phyloP scores from a whole-genome alignment of 2,329 filamentous ascomycete species.

The Fusarium palustre region DNA sequence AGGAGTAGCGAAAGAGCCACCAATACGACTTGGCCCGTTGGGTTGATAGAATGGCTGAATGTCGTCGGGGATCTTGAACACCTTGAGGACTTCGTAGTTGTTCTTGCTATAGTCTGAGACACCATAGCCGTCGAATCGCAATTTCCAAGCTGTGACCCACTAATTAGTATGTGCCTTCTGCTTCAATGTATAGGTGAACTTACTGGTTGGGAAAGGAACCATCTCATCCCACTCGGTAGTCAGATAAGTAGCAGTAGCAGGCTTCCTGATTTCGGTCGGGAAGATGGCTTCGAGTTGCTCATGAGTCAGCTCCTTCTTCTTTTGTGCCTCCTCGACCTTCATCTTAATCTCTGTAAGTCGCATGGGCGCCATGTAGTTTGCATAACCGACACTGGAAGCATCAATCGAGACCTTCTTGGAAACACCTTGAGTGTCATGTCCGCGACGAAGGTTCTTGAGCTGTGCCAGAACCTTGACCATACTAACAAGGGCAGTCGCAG shows the following conservation, averaged over 20 bases:
- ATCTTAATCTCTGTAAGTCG: conserved; percentile 25
- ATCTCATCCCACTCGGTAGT: conserved; percentile 41
- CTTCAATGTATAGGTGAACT: neutral
- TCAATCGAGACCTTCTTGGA: conserved; percentile 34
- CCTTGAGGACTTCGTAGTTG: neutral
- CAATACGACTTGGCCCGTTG: neutral
- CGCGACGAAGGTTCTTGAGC: conserved; percentile 33
- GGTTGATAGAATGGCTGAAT: conserved; percentile 18
- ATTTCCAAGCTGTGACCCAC: conserved; percentile 13
- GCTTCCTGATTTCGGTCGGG: conserved; percentile 9
- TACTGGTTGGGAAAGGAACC: conserved; percentile 38
- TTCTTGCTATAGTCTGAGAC: conserved; percentile 14
- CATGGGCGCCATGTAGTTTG: conserved; percentile 36
- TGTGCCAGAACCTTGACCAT: conserved; percentile 36
- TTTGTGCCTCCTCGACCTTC: conserved; percentile 7
- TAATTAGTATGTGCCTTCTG: neutral
- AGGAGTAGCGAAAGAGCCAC: conserved; percentile 17
- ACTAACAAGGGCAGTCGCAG: conserved; percentile 13
- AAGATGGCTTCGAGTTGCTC: conserved; percentile 6
- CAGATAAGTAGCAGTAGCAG: conserved; percentile 33
- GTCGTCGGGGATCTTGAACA: conserved; percentile 1
- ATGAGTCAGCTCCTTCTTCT: neutral
- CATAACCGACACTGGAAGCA: conserved; percentile 23
- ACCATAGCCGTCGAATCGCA: conserved; percentile 31
- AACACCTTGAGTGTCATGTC: conserved; percentile 24